Percentiles rank a stretch among this genome's conserved stretches.
These are phyloP conservation scores for Entoloma clypeatum DNA, from an alignment of 1,284 basidiomycete species.

Conservation along the genomic window DNA sequence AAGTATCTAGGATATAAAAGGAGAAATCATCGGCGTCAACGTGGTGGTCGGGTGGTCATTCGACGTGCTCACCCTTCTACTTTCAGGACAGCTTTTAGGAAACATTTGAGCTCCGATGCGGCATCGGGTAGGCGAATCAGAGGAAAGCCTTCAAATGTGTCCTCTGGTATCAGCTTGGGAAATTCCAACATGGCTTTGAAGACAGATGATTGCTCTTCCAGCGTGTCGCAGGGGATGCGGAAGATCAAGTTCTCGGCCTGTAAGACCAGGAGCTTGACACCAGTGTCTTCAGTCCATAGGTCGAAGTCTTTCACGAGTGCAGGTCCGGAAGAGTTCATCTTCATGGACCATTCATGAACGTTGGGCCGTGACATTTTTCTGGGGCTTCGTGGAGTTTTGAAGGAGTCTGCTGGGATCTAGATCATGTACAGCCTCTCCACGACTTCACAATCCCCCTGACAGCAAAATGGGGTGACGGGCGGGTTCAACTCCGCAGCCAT, in stretches of 20 bases:
- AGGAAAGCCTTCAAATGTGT: slow-evolving; percentile 10
- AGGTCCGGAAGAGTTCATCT: too few species aligned
- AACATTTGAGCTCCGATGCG: slow-evolving; percentile 10
- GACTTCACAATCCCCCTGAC: too few species aligned
- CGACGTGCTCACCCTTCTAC: slow-evolving; percentile 2
- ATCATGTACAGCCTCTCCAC: too few species aligned
- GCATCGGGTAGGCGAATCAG: slow-evolving; percentile 15
- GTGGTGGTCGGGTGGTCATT: neutral
- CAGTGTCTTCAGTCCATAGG: slow-evolving; percentile 13
- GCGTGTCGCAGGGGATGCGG: slow-evolving; percentile 1
- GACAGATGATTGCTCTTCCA: slow-evolving; percentile 10
- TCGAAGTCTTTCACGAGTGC: too few species aligned
- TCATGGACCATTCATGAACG: too few species aligned
- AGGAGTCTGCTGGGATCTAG: too few species aligned
- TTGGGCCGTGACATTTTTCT: too few species aligned
- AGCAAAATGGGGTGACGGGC: too few species aligned
- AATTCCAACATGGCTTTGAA: slow-evolving; percentile 14
- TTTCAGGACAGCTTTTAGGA: slow-evolving; percentile 14
- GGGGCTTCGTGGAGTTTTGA: too few species aligned
- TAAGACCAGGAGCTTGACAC: slow-evolving; percentile 11
- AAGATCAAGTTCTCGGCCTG: slow-evolving; percentile 8
- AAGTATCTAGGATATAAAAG: slow-evolving; percentile 7
- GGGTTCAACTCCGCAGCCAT: too few species aligned
- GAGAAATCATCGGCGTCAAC: neutral
- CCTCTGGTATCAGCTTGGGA: slow-evolving; percentile 7